Evolutionary conservation across 1,284 basidiomycete genomes (phyloP).

Genomic region (Fomitopsis palustris): DNA sequence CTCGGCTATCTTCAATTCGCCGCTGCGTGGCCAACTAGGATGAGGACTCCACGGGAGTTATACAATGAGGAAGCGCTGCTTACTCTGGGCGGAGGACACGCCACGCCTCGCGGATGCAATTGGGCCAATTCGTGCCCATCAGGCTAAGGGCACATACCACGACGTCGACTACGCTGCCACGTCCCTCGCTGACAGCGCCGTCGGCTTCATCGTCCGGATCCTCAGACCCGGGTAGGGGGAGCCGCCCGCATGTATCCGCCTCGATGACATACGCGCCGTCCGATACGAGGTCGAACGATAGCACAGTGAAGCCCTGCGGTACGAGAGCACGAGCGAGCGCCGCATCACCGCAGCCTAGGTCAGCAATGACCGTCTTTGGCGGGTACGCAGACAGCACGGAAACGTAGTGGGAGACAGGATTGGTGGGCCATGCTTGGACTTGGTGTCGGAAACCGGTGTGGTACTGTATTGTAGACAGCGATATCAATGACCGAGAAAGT

Average conservation of each 20-base stretch:
- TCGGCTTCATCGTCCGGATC: conserved; percentile 32
- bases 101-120: conserved; percentile 86
- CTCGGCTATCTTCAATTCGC: conserved; percentile 90
- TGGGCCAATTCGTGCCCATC: conserved; percentile 97
- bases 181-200: conserved; percentile 29
- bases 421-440: conserved; percentile 87
- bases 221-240: conserved; percentile 83
- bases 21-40: conserved; percentile 43
- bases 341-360: conserved; percentile 96
- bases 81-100: conserved; percentile 80
- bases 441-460: conserved; percentile 88
- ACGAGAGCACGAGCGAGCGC: conserved; percentile 76
- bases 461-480: conserved; percentile 52
- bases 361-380: conserved; percentile 74
- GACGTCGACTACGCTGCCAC: conserved; percentile 83
- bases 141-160: conserved; percentile 93
- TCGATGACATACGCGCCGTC: conserved; percentile 73
- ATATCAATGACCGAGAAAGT: neutral
- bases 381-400: conserved; percentile 57
- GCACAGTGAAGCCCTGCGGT: conserved; percentile 64
- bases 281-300: conserved; percentile 82
- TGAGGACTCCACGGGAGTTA: neutral
- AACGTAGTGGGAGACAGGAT: conserved; percentile 82
- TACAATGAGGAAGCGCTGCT: conserved; percentile 29
- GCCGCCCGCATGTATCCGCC: conserved; percentile 71